phyloP scores from a whole-genome alignment of 192 early-diverging fungal genomes.

The Coemansia umbellata region DNA sequence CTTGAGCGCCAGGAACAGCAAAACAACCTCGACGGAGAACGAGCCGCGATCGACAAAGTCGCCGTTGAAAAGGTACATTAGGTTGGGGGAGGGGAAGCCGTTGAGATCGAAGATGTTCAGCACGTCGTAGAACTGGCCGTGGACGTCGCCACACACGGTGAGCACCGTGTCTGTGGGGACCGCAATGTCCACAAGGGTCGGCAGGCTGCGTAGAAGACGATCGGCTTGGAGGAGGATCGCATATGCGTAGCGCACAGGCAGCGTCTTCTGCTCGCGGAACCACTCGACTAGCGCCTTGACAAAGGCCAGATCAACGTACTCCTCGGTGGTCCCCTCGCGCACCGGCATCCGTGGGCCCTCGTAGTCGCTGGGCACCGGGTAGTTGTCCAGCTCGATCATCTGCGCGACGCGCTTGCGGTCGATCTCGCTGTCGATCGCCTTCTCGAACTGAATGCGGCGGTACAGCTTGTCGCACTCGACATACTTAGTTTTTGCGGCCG shows the following conservation, averaged over 20 bases:
- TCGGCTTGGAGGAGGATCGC: constrained; percentile 77
- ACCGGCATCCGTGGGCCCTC: constrained; percentile 73
- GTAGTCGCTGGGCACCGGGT: constrained; percentile 68
- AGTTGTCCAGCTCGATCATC: constrained; percentile 49
- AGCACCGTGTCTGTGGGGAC: constrained; percentile 68
- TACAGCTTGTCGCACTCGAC: constrained; percentile 89
- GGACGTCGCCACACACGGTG: constrained; percentile 97
- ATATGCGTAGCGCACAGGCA: constrained; percentile 87
- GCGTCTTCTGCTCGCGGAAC: constrained; percentile 84
- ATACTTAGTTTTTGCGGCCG: constrained; percentile 74
- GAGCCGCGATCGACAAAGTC: constrained; percentile 99
- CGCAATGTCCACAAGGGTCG: constrained; percentile 80
- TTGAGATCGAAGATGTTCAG: constrained; percentile 92
- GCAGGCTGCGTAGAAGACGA: constrained; percentile 66
- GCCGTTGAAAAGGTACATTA: constrained; percentile 93
- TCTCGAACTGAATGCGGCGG: constrained; percentile 82
- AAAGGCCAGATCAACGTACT: constrained; percentile 75
- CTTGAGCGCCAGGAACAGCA: constrained; percentile 89
- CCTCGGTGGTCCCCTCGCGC: constrained; percentile 47
- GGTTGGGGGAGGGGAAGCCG: constrained; percentile 77
- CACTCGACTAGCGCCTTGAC: constrained; percentile 68
- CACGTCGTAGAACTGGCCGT: constrained; percentile 98
- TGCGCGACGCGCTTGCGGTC: constrained; percentile 48
- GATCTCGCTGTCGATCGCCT: constrained; percentile 70
- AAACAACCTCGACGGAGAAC: constrained; percentile 94